A percentile compares a stretch with the other conserved stretches of the same genome.
Conservation (phyloP, 2,329 filamentous ascomycete species). For the Talaromyces sp. region DNA sequence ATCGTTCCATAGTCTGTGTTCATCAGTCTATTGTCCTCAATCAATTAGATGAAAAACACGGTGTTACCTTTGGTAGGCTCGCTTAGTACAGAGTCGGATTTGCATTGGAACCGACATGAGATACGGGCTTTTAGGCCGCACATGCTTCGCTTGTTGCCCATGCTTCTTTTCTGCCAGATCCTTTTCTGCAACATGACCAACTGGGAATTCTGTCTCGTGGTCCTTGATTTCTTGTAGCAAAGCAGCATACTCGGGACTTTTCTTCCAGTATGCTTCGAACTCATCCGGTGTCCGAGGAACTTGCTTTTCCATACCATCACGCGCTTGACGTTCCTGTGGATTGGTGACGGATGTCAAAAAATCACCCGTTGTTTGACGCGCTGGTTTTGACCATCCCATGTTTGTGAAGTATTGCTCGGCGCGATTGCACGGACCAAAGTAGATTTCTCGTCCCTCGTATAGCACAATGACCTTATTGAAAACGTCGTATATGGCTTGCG, state of each 20-base stretch:
- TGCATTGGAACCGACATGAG: conserved; percentile 75
- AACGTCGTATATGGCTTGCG: conserved; percentile 47
- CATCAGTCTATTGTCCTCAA: not conserved
- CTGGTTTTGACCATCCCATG: conserved; percentile 66
- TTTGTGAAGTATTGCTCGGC: conserved; percentile 65
- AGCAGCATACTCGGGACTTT: conserved; percentile 28
- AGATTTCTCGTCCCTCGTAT: conserved; percentile 65
- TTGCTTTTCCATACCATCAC: conserved; percentile 53
- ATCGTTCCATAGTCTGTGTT: conserved; percentile 52
- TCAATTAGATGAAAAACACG: not conserved
- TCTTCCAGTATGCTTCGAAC: conserved; percentile 50
- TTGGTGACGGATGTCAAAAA: conserved; percentile 73
- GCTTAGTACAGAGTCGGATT: conserved; percentile 51
- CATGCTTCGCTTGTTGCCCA: conserved; percentile 32
- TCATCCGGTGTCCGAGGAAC: conserved; percentile 53
- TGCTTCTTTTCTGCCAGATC: conserved; percentile 23
- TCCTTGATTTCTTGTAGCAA: conserved; percentile 33
- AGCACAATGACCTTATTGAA: conserved; percentile 66
- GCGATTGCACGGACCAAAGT: conserved; percentile 59
- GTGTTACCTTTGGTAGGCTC: conserved; percentile 13
- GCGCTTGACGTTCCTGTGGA: conserved; percentile 52
- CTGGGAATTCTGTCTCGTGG: conserved; percentile 29
- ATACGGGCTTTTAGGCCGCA: conserved; percentile 53
- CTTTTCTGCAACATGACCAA: conserved; percentile 28
- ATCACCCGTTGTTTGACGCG: conserved; percentile 68